These are phyloP conservation scores for Fusarium keratoplasticum DNA, from an alignment of 2,329 filamentous ascomycete species.

Conservation along the genomic window DNA sequence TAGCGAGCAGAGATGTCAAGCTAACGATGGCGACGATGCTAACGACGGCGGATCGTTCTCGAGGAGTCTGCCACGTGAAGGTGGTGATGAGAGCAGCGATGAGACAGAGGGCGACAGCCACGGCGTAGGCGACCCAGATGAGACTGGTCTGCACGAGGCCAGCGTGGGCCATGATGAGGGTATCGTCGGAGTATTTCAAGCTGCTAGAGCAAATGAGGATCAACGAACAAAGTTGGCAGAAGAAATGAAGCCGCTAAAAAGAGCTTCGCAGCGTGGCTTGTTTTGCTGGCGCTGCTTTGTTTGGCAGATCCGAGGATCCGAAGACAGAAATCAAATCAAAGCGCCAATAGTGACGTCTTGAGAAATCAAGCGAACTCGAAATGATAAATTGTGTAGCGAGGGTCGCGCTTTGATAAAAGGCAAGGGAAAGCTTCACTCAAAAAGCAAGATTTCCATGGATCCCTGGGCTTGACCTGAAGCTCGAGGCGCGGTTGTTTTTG, in stretches of 20 bases:
- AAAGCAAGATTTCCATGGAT: slow-evolving; percentile 33
- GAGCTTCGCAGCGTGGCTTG: slow-evolving; percentile 18
- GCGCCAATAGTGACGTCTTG: slow-evolving; percentile 26
- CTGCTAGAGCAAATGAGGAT: slow-evolving; percentile 13
- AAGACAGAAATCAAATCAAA: slow-evolving; percentile 16
- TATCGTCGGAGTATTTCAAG: neutral
- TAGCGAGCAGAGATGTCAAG: slow-evolving; percentile 87
- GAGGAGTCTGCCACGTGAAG: slow-evolving; percentile 89
- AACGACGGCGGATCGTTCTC: slow-evolving; percentile 85
- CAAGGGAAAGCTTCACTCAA: slow-evolving; percentile 5
- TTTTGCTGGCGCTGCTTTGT: slow-evolving; percentile 6
- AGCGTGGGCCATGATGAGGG: slow-evolving; percentile 55
- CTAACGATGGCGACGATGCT: slow-evolving; percentile 89
- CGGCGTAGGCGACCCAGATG: slow-evolving; percentile 94
- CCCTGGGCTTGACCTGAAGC: slow-evolving; percentile 20
- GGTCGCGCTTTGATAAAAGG: slow-evolving; percentile 21
- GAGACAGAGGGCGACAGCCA: slow-evolving; percentile 82
- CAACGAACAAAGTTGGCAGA: slow-evolving; percentile 9
- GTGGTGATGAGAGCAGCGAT: slow-evolving; percentile 85
- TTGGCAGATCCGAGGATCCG: slow-evolving; percentile 20
- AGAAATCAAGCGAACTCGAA: neutral
- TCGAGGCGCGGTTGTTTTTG: slow-evolving; percentile 33
- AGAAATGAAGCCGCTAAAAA: slow-evolving; percentile 19
- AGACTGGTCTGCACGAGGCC: slow-evolving; percentile 85
- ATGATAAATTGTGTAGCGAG: neutral